phyloP scores from a whole-genome alignment of 108 stramenopile genomes.

The Asterionellopsis glacialis region DNA sequence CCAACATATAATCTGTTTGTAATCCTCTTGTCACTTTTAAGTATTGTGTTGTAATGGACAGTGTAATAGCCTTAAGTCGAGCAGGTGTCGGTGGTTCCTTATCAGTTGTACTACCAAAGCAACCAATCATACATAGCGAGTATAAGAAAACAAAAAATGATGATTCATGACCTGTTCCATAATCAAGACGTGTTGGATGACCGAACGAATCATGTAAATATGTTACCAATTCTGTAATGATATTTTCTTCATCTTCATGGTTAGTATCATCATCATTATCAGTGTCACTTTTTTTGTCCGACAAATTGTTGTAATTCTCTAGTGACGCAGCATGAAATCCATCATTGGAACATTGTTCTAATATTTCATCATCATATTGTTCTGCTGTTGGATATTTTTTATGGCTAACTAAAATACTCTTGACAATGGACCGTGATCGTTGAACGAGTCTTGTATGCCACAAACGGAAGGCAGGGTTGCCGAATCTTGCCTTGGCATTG shows the following conservation, averaged over 20 bases:
- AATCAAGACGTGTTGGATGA: conserved; percentile 86
- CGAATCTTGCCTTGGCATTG: conserved; percentile 54
- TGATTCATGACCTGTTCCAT: conserved; percentile 96
- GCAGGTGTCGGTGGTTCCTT: conserved; percentile 26
- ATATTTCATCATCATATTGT: conserved; percentile 16
- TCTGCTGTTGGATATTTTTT: conserved; percentile 10
- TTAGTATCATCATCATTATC: not conserved
- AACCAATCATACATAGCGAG: conserved; percentile 67
- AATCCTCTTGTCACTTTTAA: conserved; percentile 67
- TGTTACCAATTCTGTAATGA: conserved; percentile 60
- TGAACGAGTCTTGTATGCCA: conserved; percentile 72
- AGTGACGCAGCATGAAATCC: conserved; percentile 56
- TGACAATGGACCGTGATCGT: conserved; percentile 53
- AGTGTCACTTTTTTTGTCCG: not conserved
- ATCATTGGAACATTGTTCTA: conserved; percentile 35
- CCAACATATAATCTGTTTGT: conserved; percentile 88
- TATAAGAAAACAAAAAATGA: conserved; percentile 85
- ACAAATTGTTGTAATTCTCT: conserved; percentile 1
- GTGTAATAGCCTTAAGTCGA: conserved; percentile 43
- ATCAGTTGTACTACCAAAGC: conserved; percentile 34
- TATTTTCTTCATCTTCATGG: conserved; percentile 42
- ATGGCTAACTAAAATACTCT: conserved; percentile 46
- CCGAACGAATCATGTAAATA: conserved; percentile 89
- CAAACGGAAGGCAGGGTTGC: conserved; percentile 69
- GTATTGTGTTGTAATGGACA: conserved; percentile 67